phyloP scores from a whole-genome alignment of 1,284 basidiomycete species.

The Sporisorium sorghi region DNA sequence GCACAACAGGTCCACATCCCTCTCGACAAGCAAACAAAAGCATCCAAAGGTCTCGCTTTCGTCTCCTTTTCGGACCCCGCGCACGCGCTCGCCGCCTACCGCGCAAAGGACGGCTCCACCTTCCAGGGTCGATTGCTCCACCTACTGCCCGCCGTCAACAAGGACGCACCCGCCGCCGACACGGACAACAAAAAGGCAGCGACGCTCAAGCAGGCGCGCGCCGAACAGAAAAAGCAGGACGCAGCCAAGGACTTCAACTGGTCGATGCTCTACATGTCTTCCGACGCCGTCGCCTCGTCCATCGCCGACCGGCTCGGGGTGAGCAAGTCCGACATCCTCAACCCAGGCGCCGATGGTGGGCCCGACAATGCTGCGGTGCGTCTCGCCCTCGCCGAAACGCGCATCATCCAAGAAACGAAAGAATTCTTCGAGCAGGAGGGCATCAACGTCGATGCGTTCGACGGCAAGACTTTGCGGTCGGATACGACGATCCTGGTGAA shows the following conservation, averaged over 20 bases:
- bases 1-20: constrained; percentile 85
- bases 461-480: constrained; percentile 36
- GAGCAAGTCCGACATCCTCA: constrained; percentile 86
- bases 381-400: constrained; percentile 93
- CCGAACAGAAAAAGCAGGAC: constrained; percentile 77
- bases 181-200: constrained; percentile 27
- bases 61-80: constrained; percentile 79
- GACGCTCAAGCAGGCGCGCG: constrained; percentile 74
- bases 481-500: constrained; percentile 91
- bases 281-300: constrained; percentile 86
- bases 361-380: constrained; percentile 78
- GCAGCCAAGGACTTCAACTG: constrained; percentile 92
- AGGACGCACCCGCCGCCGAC: constrained; percentile 64
- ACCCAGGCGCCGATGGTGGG: constrained; percentile 67
- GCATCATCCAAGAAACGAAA: constrained; percentile 94
- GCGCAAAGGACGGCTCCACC: constrained; percentile 82
- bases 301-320: constrained; percentile 84
- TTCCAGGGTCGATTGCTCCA: constrained; percentile 94
- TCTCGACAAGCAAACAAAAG: constrained; percentile 76
- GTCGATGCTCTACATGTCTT: constrained; percentile 97
- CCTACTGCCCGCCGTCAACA: constrained; percentile 83
- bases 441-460: constrained; percentile 72
- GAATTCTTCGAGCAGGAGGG: constrained; percentile 76
- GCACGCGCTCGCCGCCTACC: constrained; percentile 81
- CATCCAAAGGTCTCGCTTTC: constrained; percentile 80